Evolutionary conservation across 345 rosid species (phyloP).

Genomic region (Eucalyptus guilfoylei): DNA sequence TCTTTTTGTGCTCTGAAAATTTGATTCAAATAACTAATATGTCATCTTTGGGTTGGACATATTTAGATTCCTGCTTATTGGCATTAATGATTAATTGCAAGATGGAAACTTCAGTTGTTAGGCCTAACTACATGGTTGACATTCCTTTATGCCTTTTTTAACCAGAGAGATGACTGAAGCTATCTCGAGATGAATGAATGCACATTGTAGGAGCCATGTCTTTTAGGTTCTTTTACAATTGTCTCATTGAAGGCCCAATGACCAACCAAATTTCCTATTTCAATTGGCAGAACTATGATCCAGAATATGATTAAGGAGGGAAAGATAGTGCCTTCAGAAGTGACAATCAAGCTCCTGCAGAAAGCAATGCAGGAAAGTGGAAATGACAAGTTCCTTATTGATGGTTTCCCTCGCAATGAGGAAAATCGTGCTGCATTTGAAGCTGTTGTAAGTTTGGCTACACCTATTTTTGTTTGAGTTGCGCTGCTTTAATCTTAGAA

Average conservation of each 20-base stretch:
- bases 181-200: not conserved
- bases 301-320: slow-evolving; percentile 58
- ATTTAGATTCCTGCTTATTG: not conserved
- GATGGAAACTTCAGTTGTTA: not conserved
- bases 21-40: not conserved
- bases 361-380: slow-evolving; percentile 48
- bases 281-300: slow-evolving; percentile 43
- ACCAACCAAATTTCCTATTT: not conserved
- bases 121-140: not conserved
- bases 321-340: slow-evolving; percentile 81
- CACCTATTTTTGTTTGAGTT: not conserved
- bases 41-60: not conserved
- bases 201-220: not conserved
- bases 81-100: not conserved
- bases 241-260: not conserved
- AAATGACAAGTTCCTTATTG: slow-evolving; percentile 60
- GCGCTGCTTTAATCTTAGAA: not conserved
- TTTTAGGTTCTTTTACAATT: not conserved
- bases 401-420: slow-evolving; percentile 86
- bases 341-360: slow-evolving; percentile 70
- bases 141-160: not conserved
- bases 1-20: not conserved
- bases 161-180: not conserved
- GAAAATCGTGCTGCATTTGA: slow-evolving; percentile 69
- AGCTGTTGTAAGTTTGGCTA: slow-evolving; percentile 30